Conservation (phyloP, 1,139 yeast species). For the Hyphopichia khmerensis region DNA sequence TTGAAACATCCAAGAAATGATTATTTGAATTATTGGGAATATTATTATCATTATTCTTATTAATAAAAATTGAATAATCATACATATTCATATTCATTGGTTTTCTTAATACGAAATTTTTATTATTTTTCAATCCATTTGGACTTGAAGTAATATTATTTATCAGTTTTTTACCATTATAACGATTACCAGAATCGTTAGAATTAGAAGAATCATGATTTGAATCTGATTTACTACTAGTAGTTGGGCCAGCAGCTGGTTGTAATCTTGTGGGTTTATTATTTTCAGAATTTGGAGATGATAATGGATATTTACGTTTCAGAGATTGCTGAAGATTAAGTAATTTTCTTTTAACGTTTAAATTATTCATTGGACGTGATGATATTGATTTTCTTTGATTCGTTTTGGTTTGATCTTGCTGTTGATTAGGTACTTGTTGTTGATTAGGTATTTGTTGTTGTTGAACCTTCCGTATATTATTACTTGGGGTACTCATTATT, state of each 20-base stretch:
- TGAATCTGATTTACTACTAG: not conserved
- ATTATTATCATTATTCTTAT: constrained; percentile 3
- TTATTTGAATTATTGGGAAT: not conserved
- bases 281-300: constrained; percentile 1
- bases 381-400: constrained; percentile 2
- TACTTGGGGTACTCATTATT: constrained; percentile 35
- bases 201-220: not conserved
- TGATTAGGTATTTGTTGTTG: constrained; percentile 18
- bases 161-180: not conserved
- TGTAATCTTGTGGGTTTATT: not conserved
- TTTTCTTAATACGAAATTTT: constrained; percentile 6
- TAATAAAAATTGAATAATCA: constrained; percentile 26
- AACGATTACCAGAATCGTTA: not conserved
- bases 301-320: constrained; percentile 8
- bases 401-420: not conserved
- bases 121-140: not conserved
- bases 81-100: constrained; percentile 20
- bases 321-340: constrained; percentile 31
- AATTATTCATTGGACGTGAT: constrained; percentile 1
- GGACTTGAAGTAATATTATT: not conserved
- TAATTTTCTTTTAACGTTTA: constrained; percentile 25
- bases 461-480: constrained; percentile 25
- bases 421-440: constrained; percentile 10
- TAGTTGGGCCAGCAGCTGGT: not conserved
- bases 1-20: not conserved